phyloP scores from a whole-genome alignment of 1,284 basidiomycete genomes.

The Trichosporon coremiiforme region DNA sequence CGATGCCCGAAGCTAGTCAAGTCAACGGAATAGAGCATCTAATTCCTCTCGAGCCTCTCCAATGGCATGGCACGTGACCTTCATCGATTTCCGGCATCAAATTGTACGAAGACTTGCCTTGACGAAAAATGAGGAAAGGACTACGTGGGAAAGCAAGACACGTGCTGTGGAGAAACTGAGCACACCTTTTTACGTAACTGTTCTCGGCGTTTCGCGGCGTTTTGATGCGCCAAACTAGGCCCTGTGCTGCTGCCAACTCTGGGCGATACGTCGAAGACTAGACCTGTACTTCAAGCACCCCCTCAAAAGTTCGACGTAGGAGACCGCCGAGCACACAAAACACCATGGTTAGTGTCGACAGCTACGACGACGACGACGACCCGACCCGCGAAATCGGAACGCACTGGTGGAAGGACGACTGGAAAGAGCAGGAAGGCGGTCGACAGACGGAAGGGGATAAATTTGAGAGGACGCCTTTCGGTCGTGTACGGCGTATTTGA shows the following conservation, averaged over 20 bases:
- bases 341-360: background rate
- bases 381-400: background rate
- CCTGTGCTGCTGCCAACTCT: background rate
- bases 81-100: too few species aligned
- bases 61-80: too few species aligned
- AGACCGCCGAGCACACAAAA: conserved; percentile 3
- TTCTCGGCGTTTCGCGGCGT: background rate
- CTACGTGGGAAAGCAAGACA: too few species aligned
- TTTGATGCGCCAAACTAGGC: too few species aligned
- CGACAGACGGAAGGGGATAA: background rate
- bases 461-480: background rate
- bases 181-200: background rate
- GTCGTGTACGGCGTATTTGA: too few species aligned
- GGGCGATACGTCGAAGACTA: background rate
- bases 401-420: background rate
- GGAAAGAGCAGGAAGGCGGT: background rate
- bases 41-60: too few species aligned
- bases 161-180: too few species aligned
- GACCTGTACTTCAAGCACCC: background rate
- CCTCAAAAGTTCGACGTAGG: background rate
- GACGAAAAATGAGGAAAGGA: too few species aligned
- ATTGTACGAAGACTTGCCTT: too few species aligned
- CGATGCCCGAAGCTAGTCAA: too few species aligned
- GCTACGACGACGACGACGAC: background rate
- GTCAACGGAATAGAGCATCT: too few species aligned